Conservation (phyloP, 176 grass and related monocot genomes). For the Lolium perenne region DNA sequence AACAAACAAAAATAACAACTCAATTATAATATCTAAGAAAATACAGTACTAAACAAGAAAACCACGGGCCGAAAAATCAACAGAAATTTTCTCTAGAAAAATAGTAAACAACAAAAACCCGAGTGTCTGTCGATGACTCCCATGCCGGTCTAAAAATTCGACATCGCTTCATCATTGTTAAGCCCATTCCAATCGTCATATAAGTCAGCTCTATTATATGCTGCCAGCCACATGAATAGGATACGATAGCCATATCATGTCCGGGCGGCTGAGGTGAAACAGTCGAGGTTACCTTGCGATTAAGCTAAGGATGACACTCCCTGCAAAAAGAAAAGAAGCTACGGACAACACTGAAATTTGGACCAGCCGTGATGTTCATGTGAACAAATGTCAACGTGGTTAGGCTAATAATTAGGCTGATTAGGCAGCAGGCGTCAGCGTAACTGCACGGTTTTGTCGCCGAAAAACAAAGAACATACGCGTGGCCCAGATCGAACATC, state of each 20-base stretch:
- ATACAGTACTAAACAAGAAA: too few species aligned
- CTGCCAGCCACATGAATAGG: neutral
- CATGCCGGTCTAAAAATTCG: neutral
- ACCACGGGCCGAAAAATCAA: too few species aligned
- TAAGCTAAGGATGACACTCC: too few species aligned
- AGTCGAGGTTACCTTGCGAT: neutral
- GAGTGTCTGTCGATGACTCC: neutral
- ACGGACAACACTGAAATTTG: neutral
- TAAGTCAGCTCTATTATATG: neutral
- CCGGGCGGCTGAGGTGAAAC: neutral
- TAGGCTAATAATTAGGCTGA: neutral
- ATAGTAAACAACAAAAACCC: neutral
- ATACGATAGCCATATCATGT: neutral
- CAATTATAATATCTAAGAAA: too few species aligned
- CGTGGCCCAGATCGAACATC: constrained; percentile 11
- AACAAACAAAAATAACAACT: neutral
- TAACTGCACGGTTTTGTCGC: neutral
- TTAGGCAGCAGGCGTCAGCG: constrained; percentile 1
- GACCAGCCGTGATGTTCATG: neutral
- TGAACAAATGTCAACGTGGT: neutral
- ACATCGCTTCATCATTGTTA: neutral
- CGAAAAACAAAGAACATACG: neutral
- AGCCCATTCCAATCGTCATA: neutral
- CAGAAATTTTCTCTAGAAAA: too few species aligned
- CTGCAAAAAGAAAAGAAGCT: neutral